Percentiles rank a stretch among this genome's conserved stretches.
Evolutionary conservation across 2,329 filamentous ascomycete species (phyloP).

Genomic region (Talaromyces piceae): DNA sequence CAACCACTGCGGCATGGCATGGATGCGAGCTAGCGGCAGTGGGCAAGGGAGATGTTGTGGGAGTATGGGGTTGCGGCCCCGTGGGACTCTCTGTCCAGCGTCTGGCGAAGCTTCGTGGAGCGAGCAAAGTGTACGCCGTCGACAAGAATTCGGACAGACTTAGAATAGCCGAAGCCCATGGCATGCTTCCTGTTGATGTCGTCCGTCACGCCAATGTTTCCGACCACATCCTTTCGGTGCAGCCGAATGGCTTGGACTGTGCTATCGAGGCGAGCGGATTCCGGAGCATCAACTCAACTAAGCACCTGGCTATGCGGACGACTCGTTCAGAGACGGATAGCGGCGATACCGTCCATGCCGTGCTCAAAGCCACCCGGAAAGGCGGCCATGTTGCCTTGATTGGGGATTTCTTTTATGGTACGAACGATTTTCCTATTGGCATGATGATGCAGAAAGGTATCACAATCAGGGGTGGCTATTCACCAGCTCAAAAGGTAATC

Average conservation of each 20-base stretch:
- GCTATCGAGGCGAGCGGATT: constrained; percentile 26
- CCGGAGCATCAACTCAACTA: constrained; percentile 16
- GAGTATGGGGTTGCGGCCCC: constrained; percentile 27
- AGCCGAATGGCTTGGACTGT: constrained; percentile 23
- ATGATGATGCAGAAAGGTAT: constrained; percentile 28
- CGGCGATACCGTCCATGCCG: constrained; percentile 20
- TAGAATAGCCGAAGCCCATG: constrained; percentile 20
- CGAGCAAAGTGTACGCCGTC: constrained; percentile 25
- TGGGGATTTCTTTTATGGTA: constrained; percentile 23
- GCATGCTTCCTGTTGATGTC: constrained; percentile 23
- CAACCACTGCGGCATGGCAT: constrained; percentile 27
- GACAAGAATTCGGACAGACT: constrained; percentile 26
- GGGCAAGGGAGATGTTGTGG: constrained; percentile 21
- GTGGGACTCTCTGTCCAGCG: constrained; percentile 24
- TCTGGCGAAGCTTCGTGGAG: constrained; percentile 23
- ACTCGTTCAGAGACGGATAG: constrained; percentile 21
- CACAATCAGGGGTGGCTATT: constrained; percentile 24
- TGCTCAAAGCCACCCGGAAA: constrained; percentile 24
- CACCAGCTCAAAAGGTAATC: constrained; percentile 18
- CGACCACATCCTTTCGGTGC: constrained; percentile 23
- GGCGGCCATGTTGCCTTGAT: constrained; percentile 23
- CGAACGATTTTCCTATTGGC: constrained; percentile 24
- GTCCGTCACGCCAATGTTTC: constrained; percentile 18
- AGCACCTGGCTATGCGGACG: constrained; percentile 18
- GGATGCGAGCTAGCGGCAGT: constrained; percentile 26